Evolutionary conservation across 179 eudicot genomes (phyloP).

Genomic region (Heliamphora pulchella): DNA sequence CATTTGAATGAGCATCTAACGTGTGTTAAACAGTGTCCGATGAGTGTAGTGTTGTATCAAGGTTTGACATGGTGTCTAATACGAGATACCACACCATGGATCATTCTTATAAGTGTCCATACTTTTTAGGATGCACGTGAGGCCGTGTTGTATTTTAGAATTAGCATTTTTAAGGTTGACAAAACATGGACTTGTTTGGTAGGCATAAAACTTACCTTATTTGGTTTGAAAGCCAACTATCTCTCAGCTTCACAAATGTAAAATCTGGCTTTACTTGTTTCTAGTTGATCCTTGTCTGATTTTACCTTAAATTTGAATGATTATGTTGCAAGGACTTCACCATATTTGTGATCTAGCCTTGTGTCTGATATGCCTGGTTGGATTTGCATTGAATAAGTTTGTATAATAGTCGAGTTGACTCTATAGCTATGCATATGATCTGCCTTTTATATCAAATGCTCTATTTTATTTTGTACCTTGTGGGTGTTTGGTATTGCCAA

Average conservation of each 20-base stretch:
- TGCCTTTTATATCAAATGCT: not conserved
- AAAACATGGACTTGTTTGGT: not conserved
- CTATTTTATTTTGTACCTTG: not conserved
- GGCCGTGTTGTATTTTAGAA: not conserved
- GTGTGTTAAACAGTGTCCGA: no score
- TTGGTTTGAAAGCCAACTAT: not conserved
- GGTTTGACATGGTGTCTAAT: no score
- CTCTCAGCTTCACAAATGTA: not conserved
- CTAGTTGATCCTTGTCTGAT: not conserved
- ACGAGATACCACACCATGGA: no score
- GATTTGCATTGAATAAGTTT: not conserved
- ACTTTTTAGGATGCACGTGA: not conserved
- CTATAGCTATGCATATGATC: not conserved
- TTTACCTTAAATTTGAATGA: not conserved
- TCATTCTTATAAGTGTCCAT: no score
- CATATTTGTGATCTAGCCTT: no score
- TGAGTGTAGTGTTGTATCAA: no score
- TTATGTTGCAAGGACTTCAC: not conserved
- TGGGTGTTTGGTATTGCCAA: no score
- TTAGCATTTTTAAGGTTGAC: not conserved
- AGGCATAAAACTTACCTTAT: not conserved
- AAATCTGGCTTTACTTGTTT: not conserved
- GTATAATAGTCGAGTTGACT: not conserved
- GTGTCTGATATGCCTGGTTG: not conserved
- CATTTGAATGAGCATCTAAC: no score